These are phyloP conservation scores for Epicoccum sorghinum DNA, from an alignment of 2,329 filamentous ascomycete species.

Conservation along the genomic window DNA sequence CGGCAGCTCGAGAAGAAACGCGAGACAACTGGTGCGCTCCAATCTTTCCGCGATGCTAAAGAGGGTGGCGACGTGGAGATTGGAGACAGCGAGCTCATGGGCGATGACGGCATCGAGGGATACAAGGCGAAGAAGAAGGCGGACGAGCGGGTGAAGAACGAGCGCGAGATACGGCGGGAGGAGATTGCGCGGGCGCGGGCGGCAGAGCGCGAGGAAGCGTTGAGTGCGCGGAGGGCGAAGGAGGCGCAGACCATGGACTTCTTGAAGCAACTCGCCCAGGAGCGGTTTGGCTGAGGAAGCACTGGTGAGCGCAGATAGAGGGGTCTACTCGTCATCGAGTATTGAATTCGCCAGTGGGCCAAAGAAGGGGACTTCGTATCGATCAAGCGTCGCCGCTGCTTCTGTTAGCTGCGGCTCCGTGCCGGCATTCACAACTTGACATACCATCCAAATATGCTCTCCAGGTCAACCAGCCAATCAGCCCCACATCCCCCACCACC, in stretches of 20 bases:
- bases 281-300: slow-evolving; percentile 61
- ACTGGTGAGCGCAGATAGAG: background rate
- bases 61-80: slow-evolving; percentile 70
- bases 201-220: slow-evolving; percentile 79
- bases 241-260: slow-evolving; percentile 86
- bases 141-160: slow-evolving; percentile 75
- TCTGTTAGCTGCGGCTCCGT: background rate
- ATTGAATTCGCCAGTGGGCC: slow-evolving; percentile 86
- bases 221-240: slow-evolving; percentile 72
- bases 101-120: slow-evolving; percentile 68
- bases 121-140: slow-evolving; percentile 71
- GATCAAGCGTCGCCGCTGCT: slow-evolving; percentile 64
- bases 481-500: slow-evolving; percentile 73
- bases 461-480: slow-evolving; percentile 78
- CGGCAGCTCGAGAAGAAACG: slow-evolving; percentile 84
- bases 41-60: slow-evolving; percentile 70
- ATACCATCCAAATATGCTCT: slow-evolving; percentile 85
- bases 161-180: slow-evolving; percentile 81
- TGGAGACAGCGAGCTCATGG: slow-evolving; percentile 78
- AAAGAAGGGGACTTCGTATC: slow-evolving; percentile 88
- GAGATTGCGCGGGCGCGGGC: slow-evolving; percentile 76
- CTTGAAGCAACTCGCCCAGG: slow-evolving; percentile 76
- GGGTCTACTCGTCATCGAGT: slow-evolving; percentile 77
- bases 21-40: slow-evolving; percentile 73
- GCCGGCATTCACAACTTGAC: slow-evolving; percentile 17